Conservation (phyloP, 2,329 filamentous ascomycete species). For the Xylaria sp. region DNA sequence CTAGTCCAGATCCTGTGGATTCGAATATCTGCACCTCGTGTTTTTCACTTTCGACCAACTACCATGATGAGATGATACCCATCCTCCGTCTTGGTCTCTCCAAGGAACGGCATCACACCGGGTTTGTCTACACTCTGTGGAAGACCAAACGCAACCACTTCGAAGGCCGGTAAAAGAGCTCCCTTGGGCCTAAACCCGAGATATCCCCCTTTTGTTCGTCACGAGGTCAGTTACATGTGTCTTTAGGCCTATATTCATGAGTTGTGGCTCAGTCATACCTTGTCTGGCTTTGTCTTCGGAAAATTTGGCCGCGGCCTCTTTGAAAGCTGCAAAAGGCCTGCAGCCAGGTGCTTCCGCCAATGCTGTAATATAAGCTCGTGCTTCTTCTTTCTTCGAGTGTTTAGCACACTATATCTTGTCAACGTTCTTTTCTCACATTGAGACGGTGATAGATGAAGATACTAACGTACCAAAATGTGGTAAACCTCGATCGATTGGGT, state of each 20-base stretch:
- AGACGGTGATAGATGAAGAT: not conserved
- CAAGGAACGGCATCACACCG: constrained; percentile 61
- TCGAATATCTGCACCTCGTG: constrained; percentile 21
- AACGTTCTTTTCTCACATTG: not conserved
- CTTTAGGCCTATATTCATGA: not conserved
- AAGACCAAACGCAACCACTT: constrained; percentile 71
- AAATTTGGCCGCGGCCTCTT: constrained; percentile 71
- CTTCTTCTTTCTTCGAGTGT: constrained; percentile 76
- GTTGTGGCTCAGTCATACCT: constrained; percentile 44
- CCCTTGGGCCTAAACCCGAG: constrained; percentile 75
- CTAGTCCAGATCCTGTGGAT: constrained; percentile 3
- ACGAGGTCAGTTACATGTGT: constrained; percentile 9
- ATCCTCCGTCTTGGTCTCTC: constrained; percentile 72
- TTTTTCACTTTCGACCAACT: constrained; percentile 54
- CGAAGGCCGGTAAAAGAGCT: constrained; percentile 68
- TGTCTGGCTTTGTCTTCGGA: constrained; percentile 77
- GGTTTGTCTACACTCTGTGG: constrained; percentile 57
- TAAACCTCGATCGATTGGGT: constrained; percentile 21
- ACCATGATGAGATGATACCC: constrained; percentile 85
- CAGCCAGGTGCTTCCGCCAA: too few relatives aligned
- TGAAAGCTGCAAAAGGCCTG: constrained; percentile 73
- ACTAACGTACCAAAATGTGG: constrained; percentile 27
- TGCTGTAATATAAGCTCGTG: constrained; percentile 65
- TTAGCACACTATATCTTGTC: constrained; percentile 63
- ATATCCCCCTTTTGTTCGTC: constrained; percentile 57